Conservation (phyloP, 2,329 filamentous ascomycete species). For the Fusarium sp. region DNA sequence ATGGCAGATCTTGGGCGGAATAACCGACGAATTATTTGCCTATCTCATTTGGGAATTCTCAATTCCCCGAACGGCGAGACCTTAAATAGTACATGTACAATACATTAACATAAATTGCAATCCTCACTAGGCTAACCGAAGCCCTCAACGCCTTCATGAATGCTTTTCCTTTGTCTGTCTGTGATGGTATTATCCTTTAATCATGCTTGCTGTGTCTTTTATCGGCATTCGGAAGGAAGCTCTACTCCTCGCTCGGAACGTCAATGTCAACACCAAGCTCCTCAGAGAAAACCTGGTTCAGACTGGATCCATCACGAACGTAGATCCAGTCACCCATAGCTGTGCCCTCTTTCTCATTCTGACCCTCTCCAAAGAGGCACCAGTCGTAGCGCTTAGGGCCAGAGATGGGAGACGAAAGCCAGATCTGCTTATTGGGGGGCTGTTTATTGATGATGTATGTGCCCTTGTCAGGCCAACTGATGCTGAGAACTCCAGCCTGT, state of each 20-base stretch:
- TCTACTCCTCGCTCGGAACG: conserved; percentile 42
- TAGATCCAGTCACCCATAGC: conserved; percentile 86
- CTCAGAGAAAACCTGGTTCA: conserved; percentile 76
- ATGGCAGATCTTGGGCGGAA: not conserved
- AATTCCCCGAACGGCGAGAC: not conserved
- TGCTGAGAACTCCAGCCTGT: conserved; percentile 85
- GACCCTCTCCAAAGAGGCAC: conserved; percentile 76
- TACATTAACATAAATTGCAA: conserved; percentile 26
- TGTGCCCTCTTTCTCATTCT: conserved; percentile 79
- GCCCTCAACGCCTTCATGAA: conserved; percentile 33
- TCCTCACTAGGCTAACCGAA: conserved; percentile 20
- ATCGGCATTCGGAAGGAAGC: conserved; percentile 28
- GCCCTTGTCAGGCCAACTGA: conserved; percentile 74
- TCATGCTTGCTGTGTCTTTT: conserved; percentile 18
- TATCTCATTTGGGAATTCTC: conserved; percentile 20
- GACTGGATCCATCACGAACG: conserved; percentile 78
- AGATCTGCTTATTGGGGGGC: conserved; percentile 96
- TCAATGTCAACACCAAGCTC: conserved; percentile 77
- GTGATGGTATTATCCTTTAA: conserved; percentile 3
- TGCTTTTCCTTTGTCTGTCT: conserved; percentile 5
- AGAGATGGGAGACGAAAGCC: conserved; percentile 90
- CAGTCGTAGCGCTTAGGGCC: conserved; percentile 96
- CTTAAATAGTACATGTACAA: conserved; percentile 21
- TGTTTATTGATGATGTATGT: conserved; percentile 98
- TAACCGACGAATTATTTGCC: conserved; percentile 13